Evolutionary conservation across 495 filamentous ascomycete species (phyloP).

Genomic region (Terfezia claveryi): DNA sequence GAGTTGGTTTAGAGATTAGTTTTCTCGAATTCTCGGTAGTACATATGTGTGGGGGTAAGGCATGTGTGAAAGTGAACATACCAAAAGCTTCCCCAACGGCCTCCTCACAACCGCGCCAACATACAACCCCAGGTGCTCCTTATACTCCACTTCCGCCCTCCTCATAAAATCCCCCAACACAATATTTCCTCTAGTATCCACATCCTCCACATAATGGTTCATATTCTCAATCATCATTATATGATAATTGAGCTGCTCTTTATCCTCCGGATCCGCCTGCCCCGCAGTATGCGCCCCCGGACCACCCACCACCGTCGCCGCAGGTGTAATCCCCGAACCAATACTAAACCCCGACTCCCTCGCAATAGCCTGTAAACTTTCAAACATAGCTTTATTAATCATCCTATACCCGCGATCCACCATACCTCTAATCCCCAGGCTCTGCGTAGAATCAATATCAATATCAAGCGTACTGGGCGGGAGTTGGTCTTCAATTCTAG

Average conservation of each 20-base stretch:
- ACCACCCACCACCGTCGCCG: conserved; percentile 7
- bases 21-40: too few species aligned
- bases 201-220: conserved; percentile 89
- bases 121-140: conserved; percentile 75
- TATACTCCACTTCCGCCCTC: conserved; percentile 52
- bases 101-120: conserved; percentile 69
- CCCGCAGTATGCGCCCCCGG: conserved; percentile 9
- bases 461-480: conserved; percentile 16
- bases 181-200: conserved; percentile 48
- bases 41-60: too few species aligned
- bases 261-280: conserved; percentile 55
- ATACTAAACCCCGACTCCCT: conserved; percentile 40
- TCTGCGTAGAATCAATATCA: conserved; percentile 19
- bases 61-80: neutral
- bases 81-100: conserved; percentile 56
- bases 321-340: neutral
- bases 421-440: conserved; percentile 41
- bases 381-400: conserved; percentile 91
- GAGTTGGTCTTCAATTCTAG: conserved; percentile 18
- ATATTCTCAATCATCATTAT: conserved; percentile 96
- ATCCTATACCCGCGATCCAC: conserved; percentile 73
- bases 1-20: conserved; percentile 3
- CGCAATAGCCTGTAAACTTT: conserved; percentile 83
- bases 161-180: conserved; percentile 63
- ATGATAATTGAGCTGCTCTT: conserved; percentile 87